Evolutionary conservation across 2,329 filamentous ascomycete genomes (phyloP).

Genomic region (Simplicillium aogashimaense): DNA sequence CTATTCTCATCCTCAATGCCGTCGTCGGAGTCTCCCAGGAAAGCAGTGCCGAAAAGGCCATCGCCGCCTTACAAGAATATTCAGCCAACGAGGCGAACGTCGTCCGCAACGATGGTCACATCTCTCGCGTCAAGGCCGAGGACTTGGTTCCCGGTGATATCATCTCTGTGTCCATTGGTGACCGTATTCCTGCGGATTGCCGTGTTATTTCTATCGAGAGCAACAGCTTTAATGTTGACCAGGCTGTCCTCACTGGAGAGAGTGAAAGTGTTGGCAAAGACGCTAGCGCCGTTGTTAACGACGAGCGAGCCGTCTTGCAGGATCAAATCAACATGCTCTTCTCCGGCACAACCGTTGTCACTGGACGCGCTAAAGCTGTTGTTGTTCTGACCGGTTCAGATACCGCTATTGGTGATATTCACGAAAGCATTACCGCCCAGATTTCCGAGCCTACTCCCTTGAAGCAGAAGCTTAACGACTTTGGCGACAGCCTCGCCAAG

Average conservation of each 20-base stretch:
- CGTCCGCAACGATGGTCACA: conserved; percentile 65
- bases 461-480: conserved; percentile 98
- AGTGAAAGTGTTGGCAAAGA: conserved; percentile 95
- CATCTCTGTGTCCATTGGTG: conserved; percentile 77
- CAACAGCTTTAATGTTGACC: conserved; percentile 95
- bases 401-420: conserved; percentile 96
- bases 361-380: conserved; percentile 81
- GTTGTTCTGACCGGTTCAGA: conserved; percentile 82
- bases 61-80: conserved; percentile 96
- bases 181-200: conserved; percentile 92
- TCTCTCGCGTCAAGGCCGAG: conserved; percentile 85
- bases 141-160: conserved; percentile 93
- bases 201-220: conserved; percentile 82
- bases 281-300: conserved; percentile 52
- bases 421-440: conserved; percentile 95
- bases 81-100: conserved; percentile 97
- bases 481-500: conserved; percentile 91
- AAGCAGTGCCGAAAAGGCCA: conserved; percentile 96
- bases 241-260: conserved; percentile 94
- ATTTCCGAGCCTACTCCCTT: conserved; percentile 95
- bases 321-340: conserved; percentile 98
- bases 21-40: conserved; percentile 98
- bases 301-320: conserved; percentile 84
- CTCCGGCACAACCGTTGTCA: conserved; percentile 95
- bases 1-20: conserved; percentile 91